Percentiles rank a stretch among this genome's conserved stretches.
phyloP scores from a whole-genome alignment of 345 rosid species.

The Brassica carinata region DNA sequence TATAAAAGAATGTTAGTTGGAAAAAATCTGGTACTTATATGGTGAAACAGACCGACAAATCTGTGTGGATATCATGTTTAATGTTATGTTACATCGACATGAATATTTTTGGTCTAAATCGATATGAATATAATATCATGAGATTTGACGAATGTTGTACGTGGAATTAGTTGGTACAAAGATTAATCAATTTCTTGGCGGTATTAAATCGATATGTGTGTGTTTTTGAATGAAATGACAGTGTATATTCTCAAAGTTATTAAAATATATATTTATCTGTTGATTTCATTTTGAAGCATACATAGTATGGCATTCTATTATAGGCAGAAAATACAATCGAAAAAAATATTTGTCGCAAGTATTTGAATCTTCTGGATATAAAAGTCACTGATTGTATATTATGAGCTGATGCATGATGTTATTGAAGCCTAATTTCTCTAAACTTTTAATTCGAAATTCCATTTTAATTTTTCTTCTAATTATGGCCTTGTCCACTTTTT shows the following conservation, averaged over 20 bases:
- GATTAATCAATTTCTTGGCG: not conserved
- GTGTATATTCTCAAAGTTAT: not conserved
- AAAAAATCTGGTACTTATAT: not conserved
- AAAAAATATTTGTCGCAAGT: not conserved
- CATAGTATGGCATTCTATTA: not conserved
- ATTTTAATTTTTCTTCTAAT: not conserved
- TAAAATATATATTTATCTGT: no score
- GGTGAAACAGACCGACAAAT: not conserved
- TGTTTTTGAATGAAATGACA: not conserved
- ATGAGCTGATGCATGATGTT: constrained; percentile 2
- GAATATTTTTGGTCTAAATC: no score
- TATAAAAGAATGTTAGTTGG: not conserved
- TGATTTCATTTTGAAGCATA: not conserved
- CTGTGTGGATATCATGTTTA: not conserved
- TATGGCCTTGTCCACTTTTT: constrained; percentile 6
- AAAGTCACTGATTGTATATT: not conserved
- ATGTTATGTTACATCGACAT: not conserved
- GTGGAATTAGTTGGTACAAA: not conserved
- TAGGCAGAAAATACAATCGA: not conserved
- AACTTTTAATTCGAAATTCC: constrained; percentile 7
- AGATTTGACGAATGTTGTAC: not conserved
- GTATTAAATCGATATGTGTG: not conserved
- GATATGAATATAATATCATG: not conserved
- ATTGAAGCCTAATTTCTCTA: not conserved
- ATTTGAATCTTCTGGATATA: not conserved